Evolutionary conservation across 2,329 filamentous ascomycete genomes (phyloP).

Genomic region (Trichoderma sp.): DNA sequence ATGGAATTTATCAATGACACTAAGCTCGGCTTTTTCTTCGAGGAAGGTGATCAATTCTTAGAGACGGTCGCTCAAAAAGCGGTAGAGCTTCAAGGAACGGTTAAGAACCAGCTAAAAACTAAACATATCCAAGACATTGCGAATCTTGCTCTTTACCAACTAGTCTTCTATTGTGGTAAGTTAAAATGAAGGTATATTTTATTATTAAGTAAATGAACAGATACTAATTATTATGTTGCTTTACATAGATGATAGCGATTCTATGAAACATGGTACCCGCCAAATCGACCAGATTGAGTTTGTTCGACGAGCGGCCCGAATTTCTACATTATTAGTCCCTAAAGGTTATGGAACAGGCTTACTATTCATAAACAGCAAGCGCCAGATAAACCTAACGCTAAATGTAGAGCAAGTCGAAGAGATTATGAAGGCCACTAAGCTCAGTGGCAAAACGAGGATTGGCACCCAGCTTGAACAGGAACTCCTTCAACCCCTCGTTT

Average conservation of each 20-base stretch:
- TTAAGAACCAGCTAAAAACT: not conserved
- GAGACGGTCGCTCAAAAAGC: not conserved
- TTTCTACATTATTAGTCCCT: constrained; percentile 11
- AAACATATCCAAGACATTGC: not conserved
- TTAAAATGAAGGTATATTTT: not conserved
- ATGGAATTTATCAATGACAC: not conserved
- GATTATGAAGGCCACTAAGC: not conserved
- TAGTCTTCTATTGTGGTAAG: constrained; percentile 18
- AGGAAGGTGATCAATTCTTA: not conserved
- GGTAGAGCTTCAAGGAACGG: not conserved
- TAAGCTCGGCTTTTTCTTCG: not conserved
- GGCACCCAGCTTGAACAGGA: constrained; percentile 1
- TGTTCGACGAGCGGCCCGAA: not conserved
- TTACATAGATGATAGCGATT: not conserved
- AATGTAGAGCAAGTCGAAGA: not conserved
- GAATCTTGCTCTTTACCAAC: not conserved
- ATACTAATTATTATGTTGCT: not conserved
- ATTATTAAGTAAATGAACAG: not conserved
- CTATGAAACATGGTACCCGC: not conserved
- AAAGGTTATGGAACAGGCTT: not conserved
- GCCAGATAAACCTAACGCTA: not conserved
- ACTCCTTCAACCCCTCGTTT: constrained; percentile 15
- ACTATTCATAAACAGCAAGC: constrained; percentile 8
- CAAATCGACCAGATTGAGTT: not conserved
- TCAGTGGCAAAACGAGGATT: not conserved